Evolutionary conservation across 805 yeast species (phyloP), one percentile per base, ranked within the genome.

Genomic region (Hanseniaspora jakobsenii): DNA sequence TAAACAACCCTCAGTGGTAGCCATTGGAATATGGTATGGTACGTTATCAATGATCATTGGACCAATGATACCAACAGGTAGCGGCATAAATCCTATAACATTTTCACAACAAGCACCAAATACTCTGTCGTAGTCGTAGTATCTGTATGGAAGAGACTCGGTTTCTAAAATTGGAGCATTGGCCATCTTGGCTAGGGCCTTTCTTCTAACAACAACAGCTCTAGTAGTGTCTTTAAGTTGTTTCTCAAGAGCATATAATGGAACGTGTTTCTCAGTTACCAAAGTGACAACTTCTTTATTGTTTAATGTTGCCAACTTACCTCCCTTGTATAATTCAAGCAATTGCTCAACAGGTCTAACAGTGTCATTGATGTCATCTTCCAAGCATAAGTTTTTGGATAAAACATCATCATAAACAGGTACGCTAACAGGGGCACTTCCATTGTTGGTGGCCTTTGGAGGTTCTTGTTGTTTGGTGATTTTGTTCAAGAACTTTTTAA

Each of bases 91-190:
- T 24, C 99, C 99, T 61, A 91, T 81, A 48, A 91, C 99, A 58
- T 91, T 91, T 63, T 91, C 99, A 69, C 99, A 91, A 67, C 99
- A 91, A 8, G 98, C 96, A 50, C 98, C 98, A 57, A 87, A 80
- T 6, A 91, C 98, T 52, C 97, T 78, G 59, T 86, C 93, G 60
- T 86, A 91, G 60, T 91, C 95, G 59, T 89, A 91, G 56, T 75
- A 66, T 51, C 70, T 66, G 63, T 76, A 86, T 14, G 99, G 99
- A 51, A 91, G 69, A 51, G 75, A 73, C 27, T 73, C 67, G 2
- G 80, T 65, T 52, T 77, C 79, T 45, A 91, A 69, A 14, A 83
- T 77, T 45, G 94, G 86, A 16, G 93, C 85, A 53, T 77, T 72
- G 6, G 95, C 84, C 43, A 84, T 63, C 40, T 75, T 72, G 16